These are phyloP conservation scores for Knoxdaviesia proteae DNA, from an alignment of 2,329 filamentous ascomycete species.

Conservation along the genomic window DNA sequence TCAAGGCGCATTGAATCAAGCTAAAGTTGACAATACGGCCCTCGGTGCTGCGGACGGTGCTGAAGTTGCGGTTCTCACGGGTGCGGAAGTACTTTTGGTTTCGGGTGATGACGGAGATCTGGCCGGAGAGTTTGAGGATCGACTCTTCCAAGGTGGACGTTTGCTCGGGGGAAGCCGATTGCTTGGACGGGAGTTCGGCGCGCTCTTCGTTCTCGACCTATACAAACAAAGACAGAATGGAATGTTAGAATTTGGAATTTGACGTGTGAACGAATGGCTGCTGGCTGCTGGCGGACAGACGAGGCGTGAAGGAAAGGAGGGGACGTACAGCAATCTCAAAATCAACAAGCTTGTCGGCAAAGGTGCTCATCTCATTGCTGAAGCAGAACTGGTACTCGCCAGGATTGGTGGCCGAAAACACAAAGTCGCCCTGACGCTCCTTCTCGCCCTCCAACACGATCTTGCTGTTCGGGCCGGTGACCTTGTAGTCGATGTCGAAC, in stretches of 20 bases:
- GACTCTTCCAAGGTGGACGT: constrained; percentile 78
- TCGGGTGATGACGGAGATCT: constrained; percentile 80
- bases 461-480: constrained; percentile 63
- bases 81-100: constrained; percentile 99
- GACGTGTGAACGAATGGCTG: background rate
- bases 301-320: constrained; percentile 1
- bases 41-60: constrained; percentile 91
- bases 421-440: constrained; percentile 89
- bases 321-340: constrained; percentile 77
- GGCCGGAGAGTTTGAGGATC: constrained; percentile 81
- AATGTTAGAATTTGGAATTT: background rate
- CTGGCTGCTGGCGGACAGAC: background rate
- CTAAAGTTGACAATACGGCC: constrained; percentile 93
- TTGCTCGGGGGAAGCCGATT: constrained; percentile 74
- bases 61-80: constrained; percentile 96
- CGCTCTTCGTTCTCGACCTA: constrained; percentile 82
- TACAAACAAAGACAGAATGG: background rate
- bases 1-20: constrained; percentile 75
- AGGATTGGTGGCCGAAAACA: constrained; percentile 73
- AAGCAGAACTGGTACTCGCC: constrained; percentile 98
- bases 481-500: constrained; percentile 89
- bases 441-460: constrained; percentile 71
- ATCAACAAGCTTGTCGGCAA: constrained; percentile 92
- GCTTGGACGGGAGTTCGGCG: constrained; percentile 67
- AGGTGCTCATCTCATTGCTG: constrained; percentile 95